Conservation (phyloP, 805 yeast genomes). For the Wickerhamiella azyma region DNA sequence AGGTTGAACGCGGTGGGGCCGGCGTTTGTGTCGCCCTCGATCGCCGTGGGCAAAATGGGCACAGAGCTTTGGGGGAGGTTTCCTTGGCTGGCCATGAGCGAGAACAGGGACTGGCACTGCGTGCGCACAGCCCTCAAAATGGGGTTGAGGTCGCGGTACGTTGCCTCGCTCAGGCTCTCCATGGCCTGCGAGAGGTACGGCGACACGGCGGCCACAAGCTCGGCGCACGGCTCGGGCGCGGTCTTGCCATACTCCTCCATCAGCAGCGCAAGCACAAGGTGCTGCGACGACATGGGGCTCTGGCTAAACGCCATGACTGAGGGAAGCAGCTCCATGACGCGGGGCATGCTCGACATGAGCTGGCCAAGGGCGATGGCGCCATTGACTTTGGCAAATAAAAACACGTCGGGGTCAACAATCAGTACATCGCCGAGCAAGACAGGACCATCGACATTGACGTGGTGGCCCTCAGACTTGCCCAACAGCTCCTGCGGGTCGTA, state of each 20-base stretch:
- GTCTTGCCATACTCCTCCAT: conserved; percentile 43
- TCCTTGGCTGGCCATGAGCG: conserved; percentile 64
- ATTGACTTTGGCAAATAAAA: conserved; percentile 60
- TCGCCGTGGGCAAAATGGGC: conserved; percentile 77
- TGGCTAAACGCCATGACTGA: conserved; percentile 28
- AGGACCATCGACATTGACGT: conserved; percentile 83
- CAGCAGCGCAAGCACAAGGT: conserved; percentile 53
- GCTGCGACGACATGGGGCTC: conserved; percentile 67
- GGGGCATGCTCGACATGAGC: conserved; percentile 18
- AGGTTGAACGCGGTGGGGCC: conserved; percentile 87
- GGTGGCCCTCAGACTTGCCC: conserved; percentile 15
- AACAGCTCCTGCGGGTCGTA: conserved; percentile 14
- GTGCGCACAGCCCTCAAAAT: conserved; percentile 72
- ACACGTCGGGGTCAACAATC: conserved; percentile 60
- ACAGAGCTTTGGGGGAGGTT: conserved; percentile 54
- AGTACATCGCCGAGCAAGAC: conserved; percentile 83
- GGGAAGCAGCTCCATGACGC: background rate
- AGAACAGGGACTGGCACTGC: conserved; percentile 70
- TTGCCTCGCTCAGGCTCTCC: conserved; percentile 25
- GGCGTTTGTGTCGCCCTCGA: conserved; percentile 87
- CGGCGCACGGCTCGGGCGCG: background rate
- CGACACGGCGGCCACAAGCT: background rate
- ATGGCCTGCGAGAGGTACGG: conserved; percentile 3
- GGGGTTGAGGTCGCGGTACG: conserved; percentile 70
- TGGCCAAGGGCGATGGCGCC: conserved; percentile 68